phyloP scores from a whole-genome alignment of 805 yeast species.

The Saccharomycopsis capsularis region DNA sequence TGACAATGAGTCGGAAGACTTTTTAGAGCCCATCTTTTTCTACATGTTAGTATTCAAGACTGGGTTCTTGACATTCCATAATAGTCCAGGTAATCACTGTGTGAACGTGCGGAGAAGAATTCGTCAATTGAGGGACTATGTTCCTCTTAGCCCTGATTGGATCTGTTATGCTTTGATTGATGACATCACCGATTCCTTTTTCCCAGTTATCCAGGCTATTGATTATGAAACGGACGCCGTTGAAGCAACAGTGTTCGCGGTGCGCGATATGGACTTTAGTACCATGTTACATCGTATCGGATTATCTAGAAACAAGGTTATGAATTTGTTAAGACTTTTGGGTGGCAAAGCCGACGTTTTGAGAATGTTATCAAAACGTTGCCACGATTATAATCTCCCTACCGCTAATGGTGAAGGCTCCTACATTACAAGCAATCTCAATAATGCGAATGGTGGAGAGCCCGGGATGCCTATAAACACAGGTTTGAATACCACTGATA shows the following conservation, averaged over 20 bases:
- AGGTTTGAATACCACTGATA: neutral
- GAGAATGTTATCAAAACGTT: slow-evolving; percentile 91
- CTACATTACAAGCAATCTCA: neutral
- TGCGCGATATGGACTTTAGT: slow-evolving; percentile 67
- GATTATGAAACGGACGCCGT: slow-evolving; percentile 60
- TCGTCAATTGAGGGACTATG: slow-evolving; percentile 55
- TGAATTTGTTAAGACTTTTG: slow-evolving; percentile 83
- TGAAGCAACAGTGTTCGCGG: slow-evolving; percentile 77
- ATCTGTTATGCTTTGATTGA: slow-evolving; percentile 59
- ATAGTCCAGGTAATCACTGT: slow-evolving; percentile 49
- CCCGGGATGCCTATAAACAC: neutral
- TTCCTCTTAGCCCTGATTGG: slow-evolving; percentile 57
- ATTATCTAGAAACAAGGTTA: slow-evolving; percentile 81
- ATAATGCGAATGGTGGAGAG: neutral
- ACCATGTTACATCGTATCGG: slow-evolving; percentile 78
- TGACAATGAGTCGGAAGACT: slow-evolving; percentile 75
- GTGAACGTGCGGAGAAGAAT: slow-evolving; percentile 58
- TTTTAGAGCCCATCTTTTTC: slow-evolving; percentile 60
- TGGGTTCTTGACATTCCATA: slow-evolving; percentile 56
- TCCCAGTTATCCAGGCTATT: slow-evolving; percentile 50
- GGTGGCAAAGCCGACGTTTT: slow-evolving; percentile 96
- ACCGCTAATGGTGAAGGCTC: neutral
- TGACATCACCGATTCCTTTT: slow-evolving; percentile 59
- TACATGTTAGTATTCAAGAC: slow-evolving; percentile 56
- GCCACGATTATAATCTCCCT: slow-evolving; percentile 49